These are phyloP conservation scores for Ilyonectria destructans DNA, from an alignment of 2,329 filamentous ascomycete species.

Conservation along the genomic window DNA sequence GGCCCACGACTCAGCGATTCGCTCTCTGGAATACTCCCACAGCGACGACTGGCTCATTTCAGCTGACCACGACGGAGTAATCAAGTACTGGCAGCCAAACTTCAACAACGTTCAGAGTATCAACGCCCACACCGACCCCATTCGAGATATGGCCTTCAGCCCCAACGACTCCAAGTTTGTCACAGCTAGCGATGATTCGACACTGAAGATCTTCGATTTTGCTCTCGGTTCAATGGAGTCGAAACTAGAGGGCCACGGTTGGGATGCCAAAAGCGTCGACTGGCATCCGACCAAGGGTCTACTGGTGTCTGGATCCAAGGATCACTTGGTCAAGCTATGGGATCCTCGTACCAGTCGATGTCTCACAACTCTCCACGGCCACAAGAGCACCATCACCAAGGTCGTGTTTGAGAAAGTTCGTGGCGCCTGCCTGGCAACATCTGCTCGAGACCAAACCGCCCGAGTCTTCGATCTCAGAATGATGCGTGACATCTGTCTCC, in stretches of 20 bases:
- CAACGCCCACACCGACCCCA: conserved; percentile 89
- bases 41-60: conserved; percentile 98
- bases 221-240: conserved; percentile 87
- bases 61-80: conserved; percentile 92
- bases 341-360: conserved; percentile 94
- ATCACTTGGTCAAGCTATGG: conserved; percentile 98
- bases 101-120: conserved; percentile 99
- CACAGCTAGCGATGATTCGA: conserved; percentile 94
- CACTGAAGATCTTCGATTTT: conserved; percentile 97
- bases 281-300: conserved; percentile 98
- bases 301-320: conserved; percentile 96
- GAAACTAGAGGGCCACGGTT: conserved; percentile 92
- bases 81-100: conserved; percentile 99
- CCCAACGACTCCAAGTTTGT: conserved; percentile 97
- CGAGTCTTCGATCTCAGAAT: conserved; percentile 95
- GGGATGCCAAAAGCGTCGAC: conserved; percentile 97
- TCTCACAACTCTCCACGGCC: conserved; percentile 93
- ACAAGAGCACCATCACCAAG: conserved; percentile 97
- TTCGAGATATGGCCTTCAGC: conserved; percentile 92
- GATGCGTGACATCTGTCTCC: conserved; percentile 97
- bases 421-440: conserved; percentile 90
- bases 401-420: conserved; percentile 91
- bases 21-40: conserved; percentile 90
- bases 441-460: conserved; percentile 92
- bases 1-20: conserved; percentile 91